A percentile compares a stretch with the other conserved stretches of the same genome.
Evolutionary conservation across 108 stramenopile species (phyloP).

Genomic region (Conticribra weissflogii): DNA sequence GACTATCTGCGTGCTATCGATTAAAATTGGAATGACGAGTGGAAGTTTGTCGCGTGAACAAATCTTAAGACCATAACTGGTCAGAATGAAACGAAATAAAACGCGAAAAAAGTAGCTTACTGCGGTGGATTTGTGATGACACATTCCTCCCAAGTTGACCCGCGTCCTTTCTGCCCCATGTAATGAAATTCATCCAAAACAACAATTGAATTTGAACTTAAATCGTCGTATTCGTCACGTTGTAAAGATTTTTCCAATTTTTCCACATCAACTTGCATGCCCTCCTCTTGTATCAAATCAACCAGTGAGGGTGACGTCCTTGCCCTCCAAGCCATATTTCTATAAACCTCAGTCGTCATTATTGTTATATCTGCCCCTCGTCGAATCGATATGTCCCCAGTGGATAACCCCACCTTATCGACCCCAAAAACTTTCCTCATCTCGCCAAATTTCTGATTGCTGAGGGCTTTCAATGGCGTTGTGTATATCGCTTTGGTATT

Average conservation of each 20-base stretch:
- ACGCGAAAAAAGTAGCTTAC: neutral
- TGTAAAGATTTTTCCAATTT: slow-evolving; percentile 24
- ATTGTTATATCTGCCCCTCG: slow-evolving; percentile 83
- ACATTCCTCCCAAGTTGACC: slow-evolving; percentile 95
- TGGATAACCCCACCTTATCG: slow-evolving; percentile 68
- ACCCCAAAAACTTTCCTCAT: slow-evolving; percentile 80
- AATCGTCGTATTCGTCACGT: slow-evolving; percentile 41
- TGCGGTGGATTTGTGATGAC: slow-evolving; percentile 85
- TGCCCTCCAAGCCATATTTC: slow-evolving; percentile 90
- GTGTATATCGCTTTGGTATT: slow-evolving; percentile 85
- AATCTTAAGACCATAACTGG: neutral
- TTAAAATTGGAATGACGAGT: no score
- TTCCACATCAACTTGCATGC: slow-evolving; percentile 4
- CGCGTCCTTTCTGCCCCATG: slow-evolving; percentile 92
- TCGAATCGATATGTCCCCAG: slow-evolving; percentile 90
- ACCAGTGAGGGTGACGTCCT: slow-evolving; percentile 19
- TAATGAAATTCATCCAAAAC: slow-evolving; percentile 98
- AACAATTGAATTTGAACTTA: slow-evolving; percentile 78
- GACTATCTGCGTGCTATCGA: slow-evolving; percentile 75
- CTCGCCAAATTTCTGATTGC: slow-evolving; percentile 94
- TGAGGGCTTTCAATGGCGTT: slow-evolving; percentile 93
- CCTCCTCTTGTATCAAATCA: slow-evolving; percentile 11
- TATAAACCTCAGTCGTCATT: slow-evolving; percentile 96
- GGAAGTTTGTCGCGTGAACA: no score
- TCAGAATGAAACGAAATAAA: neutral